These are phyloP conservation scores for Candida xyloterini DNA, from an alignment of 805 yeast genomes.

Conservation along the genomic window DNA sequence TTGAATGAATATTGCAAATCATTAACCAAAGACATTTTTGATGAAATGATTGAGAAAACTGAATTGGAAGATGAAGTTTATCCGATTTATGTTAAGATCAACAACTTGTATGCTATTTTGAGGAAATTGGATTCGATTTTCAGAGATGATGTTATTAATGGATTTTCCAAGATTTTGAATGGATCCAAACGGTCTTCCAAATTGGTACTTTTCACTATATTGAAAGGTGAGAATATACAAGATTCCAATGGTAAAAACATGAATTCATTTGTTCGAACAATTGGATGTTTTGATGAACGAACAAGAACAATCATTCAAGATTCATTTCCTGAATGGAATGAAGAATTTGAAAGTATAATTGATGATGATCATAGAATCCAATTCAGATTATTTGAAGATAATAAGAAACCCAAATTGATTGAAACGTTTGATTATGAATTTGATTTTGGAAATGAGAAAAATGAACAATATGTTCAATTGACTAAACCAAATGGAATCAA, in stretches of 20 bases:
- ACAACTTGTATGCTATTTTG: conserved; percentile 18
- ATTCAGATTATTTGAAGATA: conserved; percentile 14
- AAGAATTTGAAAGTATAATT: conserved; percentile 19
- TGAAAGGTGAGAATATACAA: conserved; percentile 19
- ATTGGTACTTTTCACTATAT: conserved; percentile 14
- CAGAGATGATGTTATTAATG: conserved; percentile 18
- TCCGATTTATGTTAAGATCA: conserved; percentile 17
- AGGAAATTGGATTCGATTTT: conserved; percentile 15
- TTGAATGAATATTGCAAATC: conserved; percentile 7
- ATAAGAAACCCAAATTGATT: conserved; percentile 9
- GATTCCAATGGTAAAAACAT: conserved; percentile 8
- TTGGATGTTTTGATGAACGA: conserved; percentile 18
- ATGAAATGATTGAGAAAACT: conserved; percentile 3
- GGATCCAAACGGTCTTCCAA: conserved; percentile 1
- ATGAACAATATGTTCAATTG: conserved; percentile 12
- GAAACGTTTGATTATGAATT: conserved; percentile 12
- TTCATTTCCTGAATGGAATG: conserved; percentile 21
- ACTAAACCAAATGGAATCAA: conserved; percentile 4
- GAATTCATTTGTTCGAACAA: conserved; percentile 16
- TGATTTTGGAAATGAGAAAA: conserved; percentile 17
- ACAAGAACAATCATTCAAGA: conserved; percentile 17
- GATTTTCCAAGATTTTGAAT: conserved; percentile 9
- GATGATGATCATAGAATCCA: conserved; percentile 12
- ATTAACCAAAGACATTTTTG: conserved; percentile 13
- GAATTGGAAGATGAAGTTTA: conserved; percentile 3